Percentiles rank a stretch among this genome's conserved stretches.
These are phyloP conservation scores for Endoconidiophora laricicola DNA, from an alignment of 2,329 filamentous ascomycete genomes.

Conservation along the genomic window DNA sequence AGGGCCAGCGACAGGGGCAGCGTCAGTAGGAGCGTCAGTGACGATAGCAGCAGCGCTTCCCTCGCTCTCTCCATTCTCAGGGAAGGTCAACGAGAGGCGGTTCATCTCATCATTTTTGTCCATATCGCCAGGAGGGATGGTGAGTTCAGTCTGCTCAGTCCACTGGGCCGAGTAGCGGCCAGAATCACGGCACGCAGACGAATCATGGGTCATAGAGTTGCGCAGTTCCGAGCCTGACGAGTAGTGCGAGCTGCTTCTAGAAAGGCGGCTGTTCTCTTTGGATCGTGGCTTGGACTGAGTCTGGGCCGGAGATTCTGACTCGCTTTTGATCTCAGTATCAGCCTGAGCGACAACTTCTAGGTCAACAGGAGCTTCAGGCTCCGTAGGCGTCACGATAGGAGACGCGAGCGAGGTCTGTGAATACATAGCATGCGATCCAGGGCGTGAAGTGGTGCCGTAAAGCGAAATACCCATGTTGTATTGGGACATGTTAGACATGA, in stretches of 20 bases:
- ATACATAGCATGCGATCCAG: constrained; percentile 5
- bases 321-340: not conserved
- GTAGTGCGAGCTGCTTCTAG: constrained; percentile 12
- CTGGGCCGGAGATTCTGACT: not conserved
- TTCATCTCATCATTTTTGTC: constrained; percentile 10
- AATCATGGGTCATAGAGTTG: constrained; percentile 6
- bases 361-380: not conserved
- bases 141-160: constrained; percentile 12
- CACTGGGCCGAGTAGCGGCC: constrained; percentile 11
- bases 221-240: constrained; percentile 5
- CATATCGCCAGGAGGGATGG: constrained; percentile 9
- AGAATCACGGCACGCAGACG: constrained; percentile 7
- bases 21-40: not conserved
- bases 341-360: not conserved
- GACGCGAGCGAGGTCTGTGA: not conserved
- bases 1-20: not conserved
- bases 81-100: constrained; percentile 9
- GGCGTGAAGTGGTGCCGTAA: constrained; percentile 7
- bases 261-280: constrained; percentile 6
- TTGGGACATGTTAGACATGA: constrained; percentile 13
- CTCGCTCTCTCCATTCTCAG: constrained; percentile 6
- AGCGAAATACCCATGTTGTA: constrained; percentile 10
- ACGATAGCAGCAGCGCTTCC: not conserved
- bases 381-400: not conserved
- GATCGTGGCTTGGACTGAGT: not conserved